A percentile compares a stretch with the other conserved stretches of the same genome.
phyloP scores from a whole-genome alignment of 257 asterid species.

The Scutellaria galericulata region DNA sequence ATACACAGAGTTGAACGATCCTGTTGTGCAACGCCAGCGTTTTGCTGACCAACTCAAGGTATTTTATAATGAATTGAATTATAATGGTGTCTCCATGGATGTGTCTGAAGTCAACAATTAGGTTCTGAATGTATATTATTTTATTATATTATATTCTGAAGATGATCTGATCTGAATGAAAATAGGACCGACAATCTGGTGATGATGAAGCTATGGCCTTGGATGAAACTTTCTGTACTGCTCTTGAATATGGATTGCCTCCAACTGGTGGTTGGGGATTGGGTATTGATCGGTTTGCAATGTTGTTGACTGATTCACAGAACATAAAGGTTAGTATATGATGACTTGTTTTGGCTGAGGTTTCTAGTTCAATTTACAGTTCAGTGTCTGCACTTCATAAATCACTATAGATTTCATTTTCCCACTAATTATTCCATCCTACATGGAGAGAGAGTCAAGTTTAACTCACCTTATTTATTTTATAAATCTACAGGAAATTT shows the following conservation, averaged over 20 bases:
- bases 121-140: not conserved
- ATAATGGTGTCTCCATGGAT: not conserved
- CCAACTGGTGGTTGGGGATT: constrained; percentile 99
- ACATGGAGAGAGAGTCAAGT: not conserved
- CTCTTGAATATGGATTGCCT: constrained; percentile 94
- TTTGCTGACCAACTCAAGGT: constrained; percentile 97
- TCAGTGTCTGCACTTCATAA: not conserved
- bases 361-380: not conserved
- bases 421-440: not conserved
- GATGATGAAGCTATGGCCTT: constrained; percentile 98
- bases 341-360: not conserved
- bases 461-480: not conserved
- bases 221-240: constrained; percentile 83
- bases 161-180: constrained; percentile 16
- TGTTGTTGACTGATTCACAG: constrained; percentile 92
- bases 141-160: not conserved
- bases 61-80: constrained; percentile 1
- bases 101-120: not conserved
- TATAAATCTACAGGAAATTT: constrained; percentile 63
- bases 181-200: constrained; percentile 92
- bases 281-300: constrained; percentile 86
- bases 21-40: constrained; percentile 93
- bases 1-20: constrained; percentile 94
- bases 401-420: not conserved
- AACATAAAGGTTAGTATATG: constrained; percentile 71